Evolutionary conservation across 2,329 filamentous ascomycete species (phyloP).

Genomic region (Boeremia lycopersici): DNA sequence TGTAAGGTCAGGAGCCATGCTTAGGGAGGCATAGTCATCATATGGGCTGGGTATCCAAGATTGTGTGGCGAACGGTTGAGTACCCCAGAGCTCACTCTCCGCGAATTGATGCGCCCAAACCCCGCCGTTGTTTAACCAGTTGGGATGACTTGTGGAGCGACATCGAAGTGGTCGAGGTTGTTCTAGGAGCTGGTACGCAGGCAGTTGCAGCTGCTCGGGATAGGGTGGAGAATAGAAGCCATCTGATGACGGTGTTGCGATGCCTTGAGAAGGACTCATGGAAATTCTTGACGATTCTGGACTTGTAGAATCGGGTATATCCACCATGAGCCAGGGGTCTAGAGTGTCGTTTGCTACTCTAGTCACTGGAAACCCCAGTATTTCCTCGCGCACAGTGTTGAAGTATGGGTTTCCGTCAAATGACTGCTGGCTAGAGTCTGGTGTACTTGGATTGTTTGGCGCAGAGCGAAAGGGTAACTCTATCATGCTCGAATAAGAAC

Average conservation of each 20-base stretch:
- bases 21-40: not conserved
- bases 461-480: constrained; percentile 3
- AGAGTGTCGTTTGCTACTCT: constrained; percentile 13
- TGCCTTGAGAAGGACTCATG: constrained; percentile 6
- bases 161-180: constrained; percentile 4
- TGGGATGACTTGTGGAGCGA: constrained; percentile 2
- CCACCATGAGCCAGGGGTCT: constrained; percentile 21
- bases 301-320: constrained; percentile 11
- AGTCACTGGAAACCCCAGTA: constrained; percentile 4
- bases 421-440: constrained; percentile 8
- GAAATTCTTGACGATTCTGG: constrained; percentile 22
- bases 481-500: constrained; percentile 13
- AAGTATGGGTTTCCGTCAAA: constrained; percentile 11
- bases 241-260: constrained; percentile 17
- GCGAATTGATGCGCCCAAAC: constrained; percentile 10
- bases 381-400: constrained; percentile 1
- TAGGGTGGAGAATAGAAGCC: constrained; percentile 19
- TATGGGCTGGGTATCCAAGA: constrained; percentile 6
- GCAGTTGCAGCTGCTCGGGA: constrained; percentile 5
- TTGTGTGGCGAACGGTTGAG: constrained; percentile 7
- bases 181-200: constrained; percentile 5
- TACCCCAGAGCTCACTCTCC: constrained; percentile 3
- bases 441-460: constrained; percentile 3
- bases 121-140: constrained; percentile 1
- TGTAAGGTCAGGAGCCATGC: not conserved